Conservation (phyloP, 1,139 yeast species). For the Saccharomyces hybrid region DNA sequence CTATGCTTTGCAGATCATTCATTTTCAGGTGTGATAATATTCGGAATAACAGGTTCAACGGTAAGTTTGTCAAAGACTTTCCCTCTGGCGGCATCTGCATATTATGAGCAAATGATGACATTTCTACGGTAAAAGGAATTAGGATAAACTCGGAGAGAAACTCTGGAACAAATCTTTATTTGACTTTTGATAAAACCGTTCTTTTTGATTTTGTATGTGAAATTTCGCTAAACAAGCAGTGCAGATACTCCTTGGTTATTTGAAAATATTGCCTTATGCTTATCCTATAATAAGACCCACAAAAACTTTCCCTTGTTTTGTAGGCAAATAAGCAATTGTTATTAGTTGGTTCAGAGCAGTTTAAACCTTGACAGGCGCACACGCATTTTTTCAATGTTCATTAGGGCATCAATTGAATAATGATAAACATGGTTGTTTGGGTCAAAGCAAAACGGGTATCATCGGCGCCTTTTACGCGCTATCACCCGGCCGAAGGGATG, state of each 20-base stretch:
- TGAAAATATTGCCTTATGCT: background rate
- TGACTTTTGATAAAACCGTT: background rate
- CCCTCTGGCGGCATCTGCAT: background rate
- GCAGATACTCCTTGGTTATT: background rate
- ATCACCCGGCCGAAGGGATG: background rate
- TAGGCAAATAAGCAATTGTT: background rate
- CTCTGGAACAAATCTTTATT: background rate
- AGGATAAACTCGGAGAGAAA: background rate
- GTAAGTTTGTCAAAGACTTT: slow-evolving; percentile 16
- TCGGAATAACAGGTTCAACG: slow-evolving; percentile 21
- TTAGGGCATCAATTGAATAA: background rate
- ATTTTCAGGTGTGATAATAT: slow-evolving; percentile 19
- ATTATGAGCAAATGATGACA: background rate
- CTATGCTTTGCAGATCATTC: slow-evolving; percentile 20
- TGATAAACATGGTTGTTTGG: background rate
- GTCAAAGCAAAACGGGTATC: background rate
- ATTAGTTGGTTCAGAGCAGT: background rate
- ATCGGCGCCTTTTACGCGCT: background rate
- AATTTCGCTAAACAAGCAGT: background rate
- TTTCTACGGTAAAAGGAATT: background rate
- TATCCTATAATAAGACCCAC: background rate
- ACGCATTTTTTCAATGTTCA: background rate
- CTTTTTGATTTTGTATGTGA: background rate
- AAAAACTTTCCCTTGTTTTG: background rate
- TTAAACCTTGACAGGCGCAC: background rate